phyloP scores from a whole-genome alignment of 148 eudicot genomes.

The Cornus kousa region DNA sequence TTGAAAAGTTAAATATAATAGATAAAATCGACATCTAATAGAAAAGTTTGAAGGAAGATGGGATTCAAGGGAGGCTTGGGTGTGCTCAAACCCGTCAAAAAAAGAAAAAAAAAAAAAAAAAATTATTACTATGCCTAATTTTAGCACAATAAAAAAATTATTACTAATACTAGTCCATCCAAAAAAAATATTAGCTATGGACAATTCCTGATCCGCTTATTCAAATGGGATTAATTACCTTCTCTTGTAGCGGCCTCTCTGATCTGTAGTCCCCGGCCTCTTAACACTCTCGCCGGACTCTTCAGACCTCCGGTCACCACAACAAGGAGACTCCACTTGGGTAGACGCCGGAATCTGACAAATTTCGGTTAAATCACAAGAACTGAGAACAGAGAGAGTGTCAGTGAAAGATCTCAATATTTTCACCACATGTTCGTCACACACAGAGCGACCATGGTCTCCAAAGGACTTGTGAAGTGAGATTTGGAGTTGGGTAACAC shows the following conservation, averaged over 20 bases:
- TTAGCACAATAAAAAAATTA: too few species aligned
- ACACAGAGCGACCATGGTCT: conserved; percentile 1
- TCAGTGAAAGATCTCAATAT: conserved; percentile 20
- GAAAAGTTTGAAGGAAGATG: too few species aligned
- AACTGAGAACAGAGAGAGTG: conserved; percentile 14
- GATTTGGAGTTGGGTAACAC: conserved; percentile 18
- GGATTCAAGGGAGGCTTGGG: too few species aligned
- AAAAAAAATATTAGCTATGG: too few species aligned
- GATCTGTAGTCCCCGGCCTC: conserved; percentile 15
- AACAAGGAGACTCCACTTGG: background rate
- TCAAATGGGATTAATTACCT: conserved; percentile 9
- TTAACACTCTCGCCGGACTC: conserved; percentile 15
- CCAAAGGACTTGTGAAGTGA: background rate
- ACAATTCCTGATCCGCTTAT: too few species aligned
- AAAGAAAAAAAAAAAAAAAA: too few species aligned
- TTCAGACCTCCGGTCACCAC: background rate
- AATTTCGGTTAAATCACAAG: background rate
- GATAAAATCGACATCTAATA: too few species aligned
- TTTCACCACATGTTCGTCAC: conserved; percentile 15
- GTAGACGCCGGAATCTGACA: conserved; percentile 1
- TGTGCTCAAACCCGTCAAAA: too few species aligned
- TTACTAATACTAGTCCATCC: too few species aligned
- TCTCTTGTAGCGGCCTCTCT: conserved; percentile 33
- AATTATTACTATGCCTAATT: too few species aligned
- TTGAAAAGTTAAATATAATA: too few species aligned